These are phyloP conservation scores for Xylaria sp. DNA, from an alignment of 2,329 filamentous ascomycete genomes.

Conservation along the genomic window DNA sequence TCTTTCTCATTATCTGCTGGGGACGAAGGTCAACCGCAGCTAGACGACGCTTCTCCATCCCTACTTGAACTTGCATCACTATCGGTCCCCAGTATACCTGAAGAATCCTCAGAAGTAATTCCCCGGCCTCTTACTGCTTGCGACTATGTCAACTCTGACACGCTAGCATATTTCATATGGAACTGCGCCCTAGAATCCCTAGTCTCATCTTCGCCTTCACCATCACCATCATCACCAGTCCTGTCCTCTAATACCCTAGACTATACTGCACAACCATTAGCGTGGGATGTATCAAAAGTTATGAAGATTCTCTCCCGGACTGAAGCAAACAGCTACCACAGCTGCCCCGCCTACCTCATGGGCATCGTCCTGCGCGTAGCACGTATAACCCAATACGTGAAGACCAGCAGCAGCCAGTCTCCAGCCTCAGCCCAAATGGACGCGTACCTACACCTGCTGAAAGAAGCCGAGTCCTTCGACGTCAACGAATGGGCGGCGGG, in stretches of 20 bases:
- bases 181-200: conserved; percentile 51
- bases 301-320: conserved; percentile 45
- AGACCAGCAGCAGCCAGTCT: conserved; percentile 41
- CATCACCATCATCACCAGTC: conserved; percentile 9
- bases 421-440: conserved; percentile 52
- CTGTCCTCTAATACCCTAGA: not conserved
- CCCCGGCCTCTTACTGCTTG: conserved; percentile 41
- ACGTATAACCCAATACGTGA: conserved; percentile 55
- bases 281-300: conserved; percentile 41
- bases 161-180: conserved; percentile 51
- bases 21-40: not conserved
- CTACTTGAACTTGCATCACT: conserved; percentile 10
- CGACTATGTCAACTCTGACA: conserved; percentile 61
- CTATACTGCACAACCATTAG: conserved; percentile 51
- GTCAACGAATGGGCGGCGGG: conserved; percentile 56
- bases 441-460: conserved; percentile 54
- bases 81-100: not conserved
- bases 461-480: conserved; percentile 57
- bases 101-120: conserved; percentile 4
- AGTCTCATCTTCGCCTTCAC: conserved; percentile 49
- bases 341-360: conserved; percentile 53
- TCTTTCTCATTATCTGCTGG: conserved; percentile 11
- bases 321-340: conserved; percentile 49
- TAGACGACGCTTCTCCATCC: conserved; percentile 4
- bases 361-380: conserved; percentile 59